A percentile compares a stretch with the other conserved stretches of the same genome.
Evolutionary conservation across 306 rosid species (phyloP).

Genomic region (Malus fusca): DNA sequence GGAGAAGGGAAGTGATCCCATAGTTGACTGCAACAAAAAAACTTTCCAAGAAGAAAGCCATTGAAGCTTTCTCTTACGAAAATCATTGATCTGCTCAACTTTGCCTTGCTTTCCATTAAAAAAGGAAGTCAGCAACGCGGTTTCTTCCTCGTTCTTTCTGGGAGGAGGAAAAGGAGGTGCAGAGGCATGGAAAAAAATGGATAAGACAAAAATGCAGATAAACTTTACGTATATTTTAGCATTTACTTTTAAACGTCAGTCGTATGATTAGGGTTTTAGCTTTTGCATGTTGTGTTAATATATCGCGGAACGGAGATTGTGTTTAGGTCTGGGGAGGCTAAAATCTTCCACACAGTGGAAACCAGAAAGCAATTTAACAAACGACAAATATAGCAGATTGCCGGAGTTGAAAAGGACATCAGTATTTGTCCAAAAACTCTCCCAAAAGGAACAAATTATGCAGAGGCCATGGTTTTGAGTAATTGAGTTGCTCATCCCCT

Average conservation of each 20-base stretch:
- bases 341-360: neutral
- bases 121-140: conserved; percentile 40
- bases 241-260: neutral
- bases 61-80: conserved; percentile 10
- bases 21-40: conserved; percentile 15
- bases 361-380: neutral
- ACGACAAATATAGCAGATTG: conserved; percentile 1
- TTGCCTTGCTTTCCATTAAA: neutral
- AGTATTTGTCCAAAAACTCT: neutral
- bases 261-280: neutral
- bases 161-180: neutral
- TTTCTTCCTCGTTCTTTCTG: conserved; percentile 22
- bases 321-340: neutral
- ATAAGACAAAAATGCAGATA: conserved; percentile 28
- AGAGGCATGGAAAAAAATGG: conserved; percentile 23
- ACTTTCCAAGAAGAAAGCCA: conserved; percentile 25
- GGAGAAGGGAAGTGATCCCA: conserved; percentile 9
- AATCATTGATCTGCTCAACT: neutral
- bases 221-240: neutral
- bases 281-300: neutral
- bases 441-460: neutral
- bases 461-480: neutral
- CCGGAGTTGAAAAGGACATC: neutral
- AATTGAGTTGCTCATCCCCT: neutral
- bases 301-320: neutral